These are phyloP conservation scores for Pleurotus ostreatus DNA, from an alignment of 768 basidiomycete species.

Conservation along the genomic window DNA sequence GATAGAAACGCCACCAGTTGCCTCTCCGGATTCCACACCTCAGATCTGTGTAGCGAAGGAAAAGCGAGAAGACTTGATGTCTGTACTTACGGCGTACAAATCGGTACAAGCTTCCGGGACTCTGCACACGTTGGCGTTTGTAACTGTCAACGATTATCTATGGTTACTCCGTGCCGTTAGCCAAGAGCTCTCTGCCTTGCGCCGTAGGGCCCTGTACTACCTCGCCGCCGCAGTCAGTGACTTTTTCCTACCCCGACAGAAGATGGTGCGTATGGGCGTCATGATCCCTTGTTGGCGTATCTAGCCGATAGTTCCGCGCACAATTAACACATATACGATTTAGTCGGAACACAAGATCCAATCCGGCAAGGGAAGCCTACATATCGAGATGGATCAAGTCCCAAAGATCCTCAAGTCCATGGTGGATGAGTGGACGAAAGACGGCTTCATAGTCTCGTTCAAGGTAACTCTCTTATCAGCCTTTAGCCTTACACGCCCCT, in stretches of 20 bases:
- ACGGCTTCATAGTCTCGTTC: conserved; percentile 94
- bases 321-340: background rate
- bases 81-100: conserved; percentile 79
- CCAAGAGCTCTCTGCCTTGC: conserved; percentile 67
- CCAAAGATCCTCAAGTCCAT: conserved; percentile 93
- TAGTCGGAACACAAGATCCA: conserved; percentile 99
- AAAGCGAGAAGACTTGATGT: conserved; percentile 61
- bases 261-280: conserved; percentile 58
- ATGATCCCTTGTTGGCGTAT: background rate
- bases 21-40: conserved; percentile 23
- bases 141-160: conserved; percentile 94
- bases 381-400: conserved; percentile 98
- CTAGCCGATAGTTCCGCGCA: conserved; percentile 1
- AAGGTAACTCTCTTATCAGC: conserved; percentile 54
- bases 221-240: conserved; percentile 98
- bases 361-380: conserved; percentile 88
- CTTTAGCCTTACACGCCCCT: background rate
- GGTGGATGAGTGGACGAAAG: conserved; percentile 89
- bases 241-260: conserved; percentile 91
- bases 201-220: conserved; percentile 84
- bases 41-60: conserved; percentile 64
- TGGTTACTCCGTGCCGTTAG: conserved; percentile 85
- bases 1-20: conserved; percentile 37
- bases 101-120: conserved; percentile 68
- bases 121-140: conserved; percentile 84